Percentiles rank a stretch among this genome's conserved stretches.
Evolutionary conservation across 2,329 filamentous ascomycete genomes (phyloP).

Genomic region (Diaporthe nobilis): DNA sequence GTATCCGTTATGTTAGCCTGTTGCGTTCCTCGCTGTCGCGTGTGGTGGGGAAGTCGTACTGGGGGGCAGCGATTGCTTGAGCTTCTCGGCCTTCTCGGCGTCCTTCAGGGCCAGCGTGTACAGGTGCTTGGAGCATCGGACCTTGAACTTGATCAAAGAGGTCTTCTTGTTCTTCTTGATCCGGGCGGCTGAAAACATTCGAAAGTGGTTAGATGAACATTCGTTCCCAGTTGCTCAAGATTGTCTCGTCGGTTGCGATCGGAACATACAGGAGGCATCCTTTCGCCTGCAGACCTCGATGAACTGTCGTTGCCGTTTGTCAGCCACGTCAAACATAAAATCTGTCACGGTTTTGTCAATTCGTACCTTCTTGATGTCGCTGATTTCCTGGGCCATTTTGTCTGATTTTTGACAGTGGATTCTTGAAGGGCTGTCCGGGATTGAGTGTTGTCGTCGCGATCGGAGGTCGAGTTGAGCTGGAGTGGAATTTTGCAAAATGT

Average conservation of each 20-base stretch:
- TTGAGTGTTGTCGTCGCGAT: conserved; percentile 40
- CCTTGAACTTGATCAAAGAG: conserved; percentile 99
- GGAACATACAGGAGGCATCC: conserved; percentile 96
- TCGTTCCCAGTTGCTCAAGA: conserved; percentile 38
- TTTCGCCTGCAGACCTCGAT: conserved; percentile 99
- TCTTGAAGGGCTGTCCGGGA: conserved; percentile 42
- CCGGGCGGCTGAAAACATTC: conserved; percentile 75
- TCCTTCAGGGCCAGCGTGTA: conserved; percentile 99
- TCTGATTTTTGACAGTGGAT: conserved; percentile 59
- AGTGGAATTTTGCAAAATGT: conserved; percentile 41
- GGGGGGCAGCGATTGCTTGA: conserved; percentile 98
- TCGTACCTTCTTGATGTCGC: conserved; percentile 91
- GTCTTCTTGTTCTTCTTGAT: conserved; percentile 96
- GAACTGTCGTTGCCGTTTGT: conserved; percentile 75
- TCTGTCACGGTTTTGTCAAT: conserved; percentile 27
- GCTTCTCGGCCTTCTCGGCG: conserved; percentile 99
- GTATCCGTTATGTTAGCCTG: conserved; percentile 53
- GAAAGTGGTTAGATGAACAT: conserved; percentile 40
- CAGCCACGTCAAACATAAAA: conserved; percentile 39
- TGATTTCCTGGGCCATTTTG: conserved; percentile 98
- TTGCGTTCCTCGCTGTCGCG: not conserved
- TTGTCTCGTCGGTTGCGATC: conserved; percentile 37
- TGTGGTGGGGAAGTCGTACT: conserved; percentile 73
- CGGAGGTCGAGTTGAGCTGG: conserved; percentile 34
- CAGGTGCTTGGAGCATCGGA: conserved; percentile 95